These are phyloP conservation scores for Rhodotorula sp. DNA, from an alignment of 1,284 basidiomycete genomes.

Conservation along the genomic window DNA sequence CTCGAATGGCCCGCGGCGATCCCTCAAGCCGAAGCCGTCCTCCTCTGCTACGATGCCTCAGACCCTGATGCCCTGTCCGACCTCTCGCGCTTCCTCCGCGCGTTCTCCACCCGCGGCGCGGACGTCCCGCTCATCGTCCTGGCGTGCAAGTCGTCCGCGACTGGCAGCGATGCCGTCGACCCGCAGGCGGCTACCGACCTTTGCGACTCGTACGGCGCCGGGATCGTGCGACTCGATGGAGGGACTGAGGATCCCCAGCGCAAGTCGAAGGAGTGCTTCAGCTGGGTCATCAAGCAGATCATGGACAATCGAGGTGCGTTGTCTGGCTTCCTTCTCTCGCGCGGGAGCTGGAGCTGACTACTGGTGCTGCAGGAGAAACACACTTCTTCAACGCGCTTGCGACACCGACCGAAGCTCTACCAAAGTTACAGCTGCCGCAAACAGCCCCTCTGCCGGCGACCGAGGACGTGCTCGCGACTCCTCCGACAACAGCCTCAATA, in stretches of 20 bases:
- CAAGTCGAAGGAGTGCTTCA: constrained; percentile 45
- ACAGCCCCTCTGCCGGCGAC: neutral
- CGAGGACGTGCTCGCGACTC: neutral
- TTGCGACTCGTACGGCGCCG: constrained; percentile 45
- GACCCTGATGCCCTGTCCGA: constrained; percentile 38
- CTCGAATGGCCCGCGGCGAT: constrained; percentile 43
- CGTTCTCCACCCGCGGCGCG: constrained; percentile 46
- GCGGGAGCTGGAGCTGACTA: neutral
- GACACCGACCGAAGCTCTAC: neutral
- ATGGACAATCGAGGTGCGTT: constrained; percentile 43
- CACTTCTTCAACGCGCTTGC: neutral
- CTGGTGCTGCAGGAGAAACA: neutral
- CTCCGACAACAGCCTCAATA: no score
- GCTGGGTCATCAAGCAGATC: constrained; percentile 46
- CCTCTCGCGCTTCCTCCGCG: constrained; percentile 41
- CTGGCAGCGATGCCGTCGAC: constrained; percentile 31
- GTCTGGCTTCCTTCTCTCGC: neutral
- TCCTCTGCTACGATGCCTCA: constrained; percentile 47
- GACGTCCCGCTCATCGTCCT: constrained; percentile 45
- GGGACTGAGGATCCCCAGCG: constrained; percentile 43
- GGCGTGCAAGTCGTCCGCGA: constrained; percentile 41
- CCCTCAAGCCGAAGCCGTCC: constrained; percentile 44
- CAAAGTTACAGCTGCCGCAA: neutral
- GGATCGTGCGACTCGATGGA: constrained; percentile 47
- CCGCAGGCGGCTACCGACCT: constrained; percentile 42